Base-by-base conservation (phyloP, 2,329 filamentous ascomycete genomes). In the Cylindrodendrum hubeiense region DNA sequence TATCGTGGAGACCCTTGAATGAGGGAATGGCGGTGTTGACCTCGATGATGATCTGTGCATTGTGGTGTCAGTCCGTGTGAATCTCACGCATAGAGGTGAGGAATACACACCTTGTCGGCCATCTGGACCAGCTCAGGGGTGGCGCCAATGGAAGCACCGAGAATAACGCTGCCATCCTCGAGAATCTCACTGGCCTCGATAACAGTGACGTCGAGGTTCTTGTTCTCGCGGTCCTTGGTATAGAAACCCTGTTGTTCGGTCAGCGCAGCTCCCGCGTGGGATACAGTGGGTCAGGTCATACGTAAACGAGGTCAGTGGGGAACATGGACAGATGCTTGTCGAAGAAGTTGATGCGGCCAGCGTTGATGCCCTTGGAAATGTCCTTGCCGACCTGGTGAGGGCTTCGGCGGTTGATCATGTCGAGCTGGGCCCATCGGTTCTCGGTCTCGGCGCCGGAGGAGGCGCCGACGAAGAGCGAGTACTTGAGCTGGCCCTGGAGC, bases 271-370 rank as follows among this genome's bases (percentile, higher is more conserved):
- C 50, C 26, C 3, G 12, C 46, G 17, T 21, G 2, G 24, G n/a
- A 33, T 21, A 7, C 28, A 15, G 30, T 24, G 49, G 46, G 33
- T 30, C 49, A 49, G 26, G 37, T 46, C 82, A 76, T 81, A 90
- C 88, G 78, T 96, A 96, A 79, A 95, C 91, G 69, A 97, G 84
- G 77, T 97, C 94, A 41, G 91, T 87, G 4, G 94, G 94, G 79
- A 97, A 97, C 94, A 97, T 97, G 80, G 91, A 94, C 77, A 97
- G 79, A 83, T 97, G 94, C 84, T 97, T 97, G 79, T 97, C 94
- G 78, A 97, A 97, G 81, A 97, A 97, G 68, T 95, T 90, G 82
- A 97, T 97, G 71, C 91, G 87, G 46, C 94, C 94, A 73, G 91
- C 90, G 79, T 97, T 97, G 82, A 97, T 97, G 10, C 94, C 94